Conservation (phyloP, 177 flowering plant species). For the Telopea speciosissima region DNA sequence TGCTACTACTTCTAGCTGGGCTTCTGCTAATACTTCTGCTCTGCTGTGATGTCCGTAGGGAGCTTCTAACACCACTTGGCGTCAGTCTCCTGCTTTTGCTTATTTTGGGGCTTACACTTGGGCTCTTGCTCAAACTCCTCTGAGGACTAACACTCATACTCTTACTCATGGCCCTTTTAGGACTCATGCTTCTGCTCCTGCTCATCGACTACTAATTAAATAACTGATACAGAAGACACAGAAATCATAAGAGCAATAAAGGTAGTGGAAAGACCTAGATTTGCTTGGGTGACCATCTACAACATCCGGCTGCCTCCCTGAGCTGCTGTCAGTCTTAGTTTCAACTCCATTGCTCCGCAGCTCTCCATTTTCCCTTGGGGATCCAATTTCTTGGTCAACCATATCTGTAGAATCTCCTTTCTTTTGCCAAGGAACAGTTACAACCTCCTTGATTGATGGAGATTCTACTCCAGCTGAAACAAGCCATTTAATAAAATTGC, state of each 20-base stretch:
- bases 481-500: background rate
- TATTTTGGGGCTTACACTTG: constrained; percentile 36
- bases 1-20: constrained; percentile 47
- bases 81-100: constrained; percentile 46
- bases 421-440: constrained; percentile 17
- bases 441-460: constrained; percentile 30
- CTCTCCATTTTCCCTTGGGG: constrained; percentile 60
- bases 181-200: constrained; percentile 85
- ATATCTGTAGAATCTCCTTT: constrained; percentile 27
- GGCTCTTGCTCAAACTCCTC: constrained; percentile 65
- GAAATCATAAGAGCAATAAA: constrained; percentile 31
- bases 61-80: constrained; percentile 42
- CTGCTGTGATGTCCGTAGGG: constrained; percentile 22
- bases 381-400: constrained; percentile 30
- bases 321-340: constrained; percentile 33
- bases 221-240: constrained; percentile 36
- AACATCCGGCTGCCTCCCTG: constrained; percentile 59
- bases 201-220: constrained; percentile 43
- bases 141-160: constrained; percentile 86
- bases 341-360: constrained; percentile 47
- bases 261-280: constrained; percentile 59
- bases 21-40: constrained; percentile 52
- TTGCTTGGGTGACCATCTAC: constrained; percentile 63
- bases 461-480: constrained; percentile 30
- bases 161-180: constrained; percentile 62